A percentile compares a stretch with the other conserved stretches of the same genome.
Conservation (phyloP, 108 stramenopile genomes). For the Nitzschia sp. region DNA sequence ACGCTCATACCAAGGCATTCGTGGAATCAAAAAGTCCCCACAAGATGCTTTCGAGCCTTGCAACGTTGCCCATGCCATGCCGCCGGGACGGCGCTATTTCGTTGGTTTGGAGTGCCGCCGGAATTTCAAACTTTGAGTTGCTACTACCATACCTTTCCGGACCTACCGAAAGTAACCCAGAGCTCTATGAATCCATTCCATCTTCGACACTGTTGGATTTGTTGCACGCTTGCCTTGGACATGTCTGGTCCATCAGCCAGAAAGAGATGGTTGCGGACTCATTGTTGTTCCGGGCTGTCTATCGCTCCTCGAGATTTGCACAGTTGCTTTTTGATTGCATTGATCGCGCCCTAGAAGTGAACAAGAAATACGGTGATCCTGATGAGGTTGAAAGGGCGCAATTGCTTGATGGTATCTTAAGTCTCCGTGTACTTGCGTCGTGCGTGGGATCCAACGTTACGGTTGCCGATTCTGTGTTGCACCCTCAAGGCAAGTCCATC, state of each 20-base stretch:
- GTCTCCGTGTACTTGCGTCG: slow-evolving; percentile 19
- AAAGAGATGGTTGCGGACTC: slow-evolving; percentile 17
- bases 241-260: neutral
- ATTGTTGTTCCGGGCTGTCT: slow-evolving; percentile 5
- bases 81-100: slow-evolving; percentile 1
- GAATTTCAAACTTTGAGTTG: slow-evolving; percentile 29
- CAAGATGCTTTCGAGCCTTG: slow-evolving; percentile 20
- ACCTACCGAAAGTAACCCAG: neutral
- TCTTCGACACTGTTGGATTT: slow-evolving; percentile 21
- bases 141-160: slow-evolving; percentile 27
- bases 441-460: slow-evolving; percentile 25
- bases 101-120: slow-evolving; percentile 17
- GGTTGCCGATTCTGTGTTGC: slow-evolving; percentile 21
- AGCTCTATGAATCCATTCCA: neutral
- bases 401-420: slow-evolving; percentile 17
- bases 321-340: slow-evolving; percentile 11
- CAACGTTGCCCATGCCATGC: slow-evolving; percentile 24
- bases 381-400: slow-evolving; percentile 4
- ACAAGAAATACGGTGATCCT: neutral
- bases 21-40: slow-evolving; percentile 24
- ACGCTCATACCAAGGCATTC: neutral
- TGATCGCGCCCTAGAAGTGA: slow-evolving; percentile 3
- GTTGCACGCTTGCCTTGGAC: slow-evolving; percentile 25
- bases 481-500: slow-evolving; percentile 2
- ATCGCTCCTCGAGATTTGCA: slow-evolving; percentile 16